Conservation (phyloP, 2,329 filamentous ascomycete species). For the Delphinella strobiligena region DNA sequence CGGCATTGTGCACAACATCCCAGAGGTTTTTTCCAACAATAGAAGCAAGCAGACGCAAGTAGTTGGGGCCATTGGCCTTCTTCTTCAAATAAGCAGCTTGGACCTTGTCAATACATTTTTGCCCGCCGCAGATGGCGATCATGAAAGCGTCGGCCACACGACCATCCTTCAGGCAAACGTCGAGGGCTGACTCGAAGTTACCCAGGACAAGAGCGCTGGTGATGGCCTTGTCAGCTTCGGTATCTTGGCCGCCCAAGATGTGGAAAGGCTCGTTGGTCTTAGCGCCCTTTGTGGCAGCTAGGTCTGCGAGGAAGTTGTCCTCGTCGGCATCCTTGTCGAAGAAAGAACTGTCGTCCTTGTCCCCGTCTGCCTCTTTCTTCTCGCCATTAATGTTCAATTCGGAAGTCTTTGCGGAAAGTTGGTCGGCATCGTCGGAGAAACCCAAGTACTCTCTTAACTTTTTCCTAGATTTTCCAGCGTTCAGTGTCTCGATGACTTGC, state of each 20-base stretch:
- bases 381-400: constrained; percentile 34
- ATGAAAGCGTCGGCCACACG: constrained; percentile 94
- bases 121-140: constrained; percentile 91
- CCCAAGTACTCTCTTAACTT: constrained; percentile 82
- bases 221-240: constrained; percentile 70
- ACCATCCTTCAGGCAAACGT: constrained; percentile 69
- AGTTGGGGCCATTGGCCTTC: constrained; percentile 74
- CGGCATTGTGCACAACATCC: constrained; percentile 95
- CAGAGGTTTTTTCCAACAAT: constrained; percentile 94
- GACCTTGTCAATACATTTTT: constrained; percentile 86
- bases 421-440: constrained; percentile 52
- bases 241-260: constrained; percentile 74
- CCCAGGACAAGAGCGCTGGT: constrained; percentile 82
- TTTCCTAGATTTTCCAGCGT: constrained; percentile 72
- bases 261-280: constrained; percentile 93
- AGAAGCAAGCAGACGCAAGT: constrained; percentile 77
- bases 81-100: constrained; percentile 82
- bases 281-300: constrained; percentile 78
- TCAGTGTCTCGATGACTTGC: constrained; percentile 83
- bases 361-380: constrained; percentile 16
- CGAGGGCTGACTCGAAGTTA: constrained; percentile 78
- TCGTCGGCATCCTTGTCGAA: constrained; percentile 63
- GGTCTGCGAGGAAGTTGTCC: constrained; percentile 75
- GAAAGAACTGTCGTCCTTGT: constrained; percentile 40
- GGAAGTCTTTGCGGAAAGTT: constrained; percentile 29